Conservation (phyloP, 306 rosid genomes). For the Sophora flavescens region DNA sequence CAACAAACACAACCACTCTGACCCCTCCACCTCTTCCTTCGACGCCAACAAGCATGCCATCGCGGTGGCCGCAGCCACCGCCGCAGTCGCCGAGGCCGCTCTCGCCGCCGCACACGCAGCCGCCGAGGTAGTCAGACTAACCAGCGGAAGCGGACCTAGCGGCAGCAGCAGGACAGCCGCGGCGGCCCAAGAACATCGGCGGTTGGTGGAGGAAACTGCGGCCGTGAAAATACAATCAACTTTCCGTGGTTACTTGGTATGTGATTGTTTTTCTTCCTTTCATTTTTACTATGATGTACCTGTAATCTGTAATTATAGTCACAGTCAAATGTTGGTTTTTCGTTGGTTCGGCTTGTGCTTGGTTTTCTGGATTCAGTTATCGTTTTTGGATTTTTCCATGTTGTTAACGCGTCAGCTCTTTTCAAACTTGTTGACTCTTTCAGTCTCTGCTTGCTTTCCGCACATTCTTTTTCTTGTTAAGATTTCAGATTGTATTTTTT, state of each 20-base stretch:
- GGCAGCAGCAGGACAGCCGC: neutral
- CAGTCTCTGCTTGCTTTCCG: neutral
- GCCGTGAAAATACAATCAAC: slow-evolving; percentile 81
- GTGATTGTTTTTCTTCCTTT: slow-evolving; percentile 20
- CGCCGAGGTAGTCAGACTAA: slow-evolving; percentile 83
- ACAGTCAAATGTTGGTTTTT: neutral
- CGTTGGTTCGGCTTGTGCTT: neutral
- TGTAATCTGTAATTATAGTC: too few relatives aligned
- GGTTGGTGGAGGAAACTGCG: slow-evolving; percentile 51
- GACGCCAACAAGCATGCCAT: slow-evolving; percentile 86
- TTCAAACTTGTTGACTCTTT: slow-evolving; percentile 41
- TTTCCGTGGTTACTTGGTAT: slow-evolving; percentile 85
- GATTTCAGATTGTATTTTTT: too few relatives aligned
- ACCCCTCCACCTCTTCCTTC: slow-evolving; percentile 39
- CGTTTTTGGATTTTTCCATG: neutral
- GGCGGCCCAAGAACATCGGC: slow-evolving; percentile 21
- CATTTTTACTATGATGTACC: neutral
- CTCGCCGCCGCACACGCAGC: slow-evolving; percentile 97
- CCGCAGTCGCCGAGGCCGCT: slow-evolving; percentile 92
- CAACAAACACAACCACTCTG: slow-evolving; percentile 26
- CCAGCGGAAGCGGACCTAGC: neutral
- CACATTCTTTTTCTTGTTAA: neutral
- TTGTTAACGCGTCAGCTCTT: neutral
- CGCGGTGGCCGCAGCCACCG: slow-evolving; percentile 93
- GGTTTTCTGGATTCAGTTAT: slow-evolving; percentile 8